Percentiles rank a stretch among this genome's conserved stretches.
These are phyloP conservation scores for Pestalotiopsis sp. DNA, from an alignment of 2,329 filamentous ascomycete genomes.

Conservation along the genomic window DNA sequence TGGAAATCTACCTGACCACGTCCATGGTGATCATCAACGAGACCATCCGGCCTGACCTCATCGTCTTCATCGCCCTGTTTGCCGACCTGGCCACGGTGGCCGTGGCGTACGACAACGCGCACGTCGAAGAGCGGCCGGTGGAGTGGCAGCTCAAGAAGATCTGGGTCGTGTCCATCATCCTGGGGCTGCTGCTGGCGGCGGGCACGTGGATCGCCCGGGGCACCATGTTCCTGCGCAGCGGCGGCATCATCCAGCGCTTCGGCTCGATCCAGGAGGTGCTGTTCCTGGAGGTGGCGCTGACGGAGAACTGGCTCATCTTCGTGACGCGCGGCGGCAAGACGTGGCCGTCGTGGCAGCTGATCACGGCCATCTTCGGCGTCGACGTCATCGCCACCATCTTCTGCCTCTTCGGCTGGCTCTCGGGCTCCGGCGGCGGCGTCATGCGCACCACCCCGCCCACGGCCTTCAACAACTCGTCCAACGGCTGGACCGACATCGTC, in stretches of 20 bases:
- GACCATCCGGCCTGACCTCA: constrained; percentile 70
- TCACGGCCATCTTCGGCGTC: constrained; percentile 71
- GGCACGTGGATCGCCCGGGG: constrained; percentile 76
- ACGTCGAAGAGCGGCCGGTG: constrained; percentile 73
- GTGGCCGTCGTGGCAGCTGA: constrained; percentile 74
- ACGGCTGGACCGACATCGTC: constrained; percentile 52
- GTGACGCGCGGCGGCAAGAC: constrained; percentile 74
- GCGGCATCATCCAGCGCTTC: constrained; percentile 75
- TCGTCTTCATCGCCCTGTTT: constrained; percentile 80
- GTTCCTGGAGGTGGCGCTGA: constrained; percentile 73
- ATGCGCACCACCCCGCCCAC: constrained; percentile 34
- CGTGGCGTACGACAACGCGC: constrained; percentile 77
- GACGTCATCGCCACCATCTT: constrained; percentile 74
- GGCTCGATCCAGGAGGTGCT: constrained; percentile 75
- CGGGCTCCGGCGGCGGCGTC: constrained; percentile 28
- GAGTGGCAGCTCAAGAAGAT: constrained; percentile 84
- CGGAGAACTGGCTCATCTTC: constrained; percentile 80
- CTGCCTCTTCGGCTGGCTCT: constrained; percentile 75
- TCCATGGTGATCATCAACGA: constrained; percentile 82
- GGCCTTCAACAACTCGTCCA: constrained; percentile 31
- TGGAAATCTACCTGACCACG: constrained; percentile 76
- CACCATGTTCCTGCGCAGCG: constrained; percentile 67
- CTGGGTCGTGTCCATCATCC: constrained; percentile 73
- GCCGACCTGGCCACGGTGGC: constrained; percentile 79
- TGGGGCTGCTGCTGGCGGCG: constrained; percentile 67